Evolutionary conservation across 352 stramenopile species (phyloP), one percentile per base, ranked within the genome.

Genomic region (Pythium phragmiticola): DNA sequence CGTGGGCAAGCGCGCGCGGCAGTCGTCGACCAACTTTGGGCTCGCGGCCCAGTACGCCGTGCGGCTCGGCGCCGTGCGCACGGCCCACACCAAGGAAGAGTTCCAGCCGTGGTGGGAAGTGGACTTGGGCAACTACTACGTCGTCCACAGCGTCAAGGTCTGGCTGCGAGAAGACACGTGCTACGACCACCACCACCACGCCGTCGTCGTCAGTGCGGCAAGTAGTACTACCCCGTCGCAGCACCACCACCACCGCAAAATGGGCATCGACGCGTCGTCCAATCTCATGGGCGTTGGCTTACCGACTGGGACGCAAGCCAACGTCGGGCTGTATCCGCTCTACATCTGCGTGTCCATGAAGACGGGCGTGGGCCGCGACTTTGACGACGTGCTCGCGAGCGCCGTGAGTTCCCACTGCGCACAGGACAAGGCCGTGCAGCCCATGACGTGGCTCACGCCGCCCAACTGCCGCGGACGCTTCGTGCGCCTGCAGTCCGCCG

Each of bases 331-430:
- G 28, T 88, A 82, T 26, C 81, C 81, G 0, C 46, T 90, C 2
- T 70, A 90, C 49, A 63, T 90, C 9, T 75, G 51, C 26, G 63
- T 90, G 23, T 88, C 77, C 5, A 90, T 88, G 81, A 90, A 85
- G 51, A 80, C 75, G 4, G 81, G 81, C 2, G 68, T 84, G 17
- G 77, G 73, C 9, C 75, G 77, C 7, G 76, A 88, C 57, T 74
- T 82, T 13, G 79, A 85, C 45, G 77, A 89, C 46, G 75, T 88
- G 49, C 36, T 90, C 42, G 70, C 71, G 0, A 82, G 79, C 59
- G 73, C 68, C 51, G 79, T 88, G 47, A 83, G 68, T 48, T 76
- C 60, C 0, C 56, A 82, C 11, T 73, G 69, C 9, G 47, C 87
- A 0, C 30, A 39, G 0, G 71, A 80, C 16, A 76, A 72, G 19